Evolutionary conservation across 306 rosid genomes (phyloP), one percentile per base, ranked within the genome.

Genomic region (Adenanthera pavonina): DNA sequence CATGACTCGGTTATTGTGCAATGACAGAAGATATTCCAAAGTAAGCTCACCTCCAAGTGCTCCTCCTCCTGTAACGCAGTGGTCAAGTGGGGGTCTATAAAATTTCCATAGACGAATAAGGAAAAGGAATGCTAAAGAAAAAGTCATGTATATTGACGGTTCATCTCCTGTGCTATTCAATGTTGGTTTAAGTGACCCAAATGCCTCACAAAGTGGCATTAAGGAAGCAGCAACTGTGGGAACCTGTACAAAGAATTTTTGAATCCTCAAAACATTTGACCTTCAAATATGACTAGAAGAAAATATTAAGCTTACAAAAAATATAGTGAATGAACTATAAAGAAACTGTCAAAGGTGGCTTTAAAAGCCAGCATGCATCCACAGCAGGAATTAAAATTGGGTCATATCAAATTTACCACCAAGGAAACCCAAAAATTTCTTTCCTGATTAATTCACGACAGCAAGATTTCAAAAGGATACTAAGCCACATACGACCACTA

Each of bases 71-170:
- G 85, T 88, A 57, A 91, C 78, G 80, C 87, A 84, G 51, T 83
- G 89, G 75, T 91, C 95, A 83, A 88, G 85, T 77, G 92, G 92
- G 38, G 92, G 94, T 83, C 91, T 85, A 81, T 86, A 89, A 82
- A 91, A 92, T 75, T 89, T 92, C 94, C 97, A 92, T 30, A 92
- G 84, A 49, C 94, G 95, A 82, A 88, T 78, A 77, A 92, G 97
- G 80, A 88, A 84, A 77, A 91, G 88, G 81, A 92, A 92, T 47
- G 97, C 94, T 38, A 91, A 81, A 48, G 97, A 92, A 86, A 91
- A 92, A 38, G 86, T 82, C 93, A 85, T 89, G 88, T 92, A 86
- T 40, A 77, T 10, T 38, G 94, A 88, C 75, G 91, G 80, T 38
- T 89, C 88, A 34, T 91, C 88, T 54, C 80, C 88, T 65, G 82